Evolutionary conservation across 2,329 filamentous ascomycete genomes (phyloP), one percentile per base, ranked within the genome.

Genomic region (Zarea fungicola): DNA sequence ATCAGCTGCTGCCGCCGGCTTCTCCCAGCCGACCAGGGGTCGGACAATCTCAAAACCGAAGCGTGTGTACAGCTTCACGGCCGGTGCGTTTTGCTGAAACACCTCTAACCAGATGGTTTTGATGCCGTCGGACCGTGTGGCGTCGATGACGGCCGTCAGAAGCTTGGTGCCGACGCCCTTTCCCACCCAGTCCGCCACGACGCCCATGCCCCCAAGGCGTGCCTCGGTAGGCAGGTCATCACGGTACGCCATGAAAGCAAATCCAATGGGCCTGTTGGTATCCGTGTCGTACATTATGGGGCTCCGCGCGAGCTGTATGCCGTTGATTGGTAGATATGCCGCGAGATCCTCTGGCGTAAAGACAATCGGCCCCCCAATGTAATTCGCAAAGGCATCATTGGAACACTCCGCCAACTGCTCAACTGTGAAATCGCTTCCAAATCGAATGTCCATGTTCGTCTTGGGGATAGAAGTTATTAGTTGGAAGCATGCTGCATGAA

Each of bases 151-250:
- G 28, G 40, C 43, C 16, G 36, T 29, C 2, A 58, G 10, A 6
- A 46, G 55, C 46, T 39, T 37, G 2, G 44, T 23, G 16, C 55
- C 57, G 9, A 54, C 25, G 10, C 56, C 55, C 25, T 53, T 52
- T 23, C 53, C 53, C 31, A 51, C 53, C n/a, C 36, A 46, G 3
- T 36, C 10, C 2, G 51, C 49, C 29, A 56, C 47, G 11, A 58
- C 53, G n/a, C 54, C 58, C 49, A 60, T 55, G 39, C 47, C 26
- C 3, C 49, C 54, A 0, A 60, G 43, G n/a, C 58, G 53, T 5
- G 46, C 42, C 22, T 56, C 46, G 4, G 31, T 36, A 8, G 56
- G 55, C 10, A 53, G 53, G 34, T 58, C 58, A 6, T 51, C 45
- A 5, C 55, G 45, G 21, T 45, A 36, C 1, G 58, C 54, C 16